Evolutionary conservation across 2,329 filamentous ascomycete genomes (phyloP).

Genomic region (Phialophora verrucosa): DNA sequence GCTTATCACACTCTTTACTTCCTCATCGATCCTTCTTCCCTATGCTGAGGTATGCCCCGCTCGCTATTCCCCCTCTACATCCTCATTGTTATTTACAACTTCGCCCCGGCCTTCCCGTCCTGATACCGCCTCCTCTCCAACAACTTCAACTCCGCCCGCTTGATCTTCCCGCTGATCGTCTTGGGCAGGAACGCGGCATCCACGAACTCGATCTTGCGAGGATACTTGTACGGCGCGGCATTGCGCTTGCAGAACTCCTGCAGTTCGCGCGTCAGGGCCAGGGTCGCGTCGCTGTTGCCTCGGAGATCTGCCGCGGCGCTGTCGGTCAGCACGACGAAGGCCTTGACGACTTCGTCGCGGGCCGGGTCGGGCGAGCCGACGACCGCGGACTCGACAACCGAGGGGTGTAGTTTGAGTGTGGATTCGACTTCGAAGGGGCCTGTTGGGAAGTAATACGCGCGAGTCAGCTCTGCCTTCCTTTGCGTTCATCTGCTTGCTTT

Average conservation of each 20-base stretch:
- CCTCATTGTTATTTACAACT: slow-evolving; percentile 7
- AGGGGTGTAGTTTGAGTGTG: slow-evolving; percentile 48
- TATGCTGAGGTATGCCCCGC: no score
- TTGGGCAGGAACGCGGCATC: slow-evolving; percentile 47
- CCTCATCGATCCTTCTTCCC: no score
- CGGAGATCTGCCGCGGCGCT: not conserved
- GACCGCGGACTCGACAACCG: slow-evolving; percentile 50
- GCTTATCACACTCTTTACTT: no score
- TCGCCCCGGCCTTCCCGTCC: slow-evolving; percentile 19
- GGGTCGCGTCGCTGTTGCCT: slow-evolving; percentile 7
- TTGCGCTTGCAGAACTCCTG: slow-evolving; percentile 51
- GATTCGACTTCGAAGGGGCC: slow-evolving; percentile 53
- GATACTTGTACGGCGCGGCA: slow-evolving; percentile 52
- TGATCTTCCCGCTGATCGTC: slow-evolving; percentile 49
- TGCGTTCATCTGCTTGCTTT: no score
- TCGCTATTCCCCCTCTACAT: no score
- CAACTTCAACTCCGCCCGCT: slow-evolving; percentile 47
- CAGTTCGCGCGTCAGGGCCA: slow-evolving; percentile 44
- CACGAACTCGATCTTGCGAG: slow-evolving; percentile 49
- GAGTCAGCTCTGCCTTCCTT: not conserved
- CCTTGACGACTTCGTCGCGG: slow-evolving; percentile 51
- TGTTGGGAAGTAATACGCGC: slow-evolving; percentile 7
- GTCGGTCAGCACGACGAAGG: slow-evolving; percentile 47
- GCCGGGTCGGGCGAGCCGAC: slow-evolving; percentile 48
- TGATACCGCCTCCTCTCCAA: slow-evolving; percentile 44